Evolutionary conservation across 257 asterid genomes (phyloP), one percentile per base, ranked within the genome.

Genomic region (Solanum piurae): DNA sequence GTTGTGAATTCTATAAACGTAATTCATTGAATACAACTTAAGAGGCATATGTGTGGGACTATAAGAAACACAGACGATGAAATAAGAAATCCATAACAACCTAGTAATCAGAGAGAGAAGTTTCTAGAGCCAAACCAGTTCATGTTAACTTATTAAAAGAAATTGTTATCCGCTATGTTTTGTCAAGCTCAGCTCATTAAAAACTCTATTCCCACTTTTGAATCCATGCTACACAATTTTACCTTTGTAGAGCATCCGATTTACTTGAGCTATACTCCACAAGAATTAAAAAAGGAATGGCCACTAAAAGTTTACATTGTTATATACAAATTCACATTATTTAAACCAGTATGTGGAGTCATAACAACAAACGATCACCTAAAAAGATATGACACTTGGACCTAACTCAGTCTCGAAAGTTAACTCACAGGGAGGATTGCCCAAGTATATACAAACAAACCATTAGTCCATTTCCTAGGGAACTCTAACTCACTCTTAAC

Each of bases 371-470:
- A 38, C 29, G 8, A 1, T 76, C 83, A n/a, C 7, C 60, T 76
- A 14, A 25, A 76, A 52, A 55, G 64, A 18, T 62, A 9, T 0
- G 0, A 9, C 6, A 62, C 1, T 8, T 62, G 14, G 0, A 4
- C 33, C 8, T 23, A 62, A 64, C 72, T 64, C 31, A n/a, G 10
- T n/a, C 18, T 25, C 69, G 1, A 23, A 60, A 62, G 31, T 0
- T 9, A 23, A 9, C 69, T 21, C 7, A 55, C 2, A 2, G 29
- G 27, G 13, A 1, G 5, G 6, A 62, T n/a, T 64, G 31, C 29
- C 13, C 8, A 11, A n/a, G 33, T 64, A 8, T 3, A n/a, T n/a
- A 64, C 4, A 64, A n/a, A 8, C 16, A 64, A 64, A 11, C 33
- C 31, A 5, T n/a, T 25, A n/a, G 33, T n/a, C 33, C 33, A 64